phyloP scores from a whole-genome alignment of 371 early-diverging fungal genomes.

The Parasitella parasitica region DNA sequence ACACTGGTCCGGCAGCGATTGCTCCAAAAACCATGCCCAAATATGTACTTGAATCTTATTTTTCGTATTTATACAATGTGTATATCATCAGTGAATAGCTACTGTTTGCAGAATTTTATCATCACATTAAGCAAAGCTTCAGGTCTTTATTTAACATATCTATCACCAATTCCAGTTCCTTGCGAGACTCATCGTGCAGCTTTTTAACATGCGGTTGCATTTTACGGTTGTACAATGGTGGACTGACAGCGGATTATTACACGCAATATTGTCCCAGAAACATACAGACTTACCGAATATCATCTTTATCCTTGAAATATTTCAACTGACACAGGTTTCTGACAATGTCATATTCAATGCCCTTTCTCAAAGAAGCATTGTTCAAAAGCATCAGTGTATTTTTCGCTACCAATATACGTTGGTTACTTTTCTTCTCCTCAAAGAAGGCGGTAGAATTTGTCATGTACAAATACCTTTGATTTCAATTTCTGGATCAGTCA shows the following conservation, averaged over 20 bases:
- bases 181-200: conserved; percentile 7
- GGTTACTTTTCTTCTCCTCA: not conserved
- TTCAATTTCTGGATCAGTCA: conserved; percentile 16
- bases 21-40: too few species aligned
- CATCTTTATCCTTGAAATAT: conserved; percentile 16
- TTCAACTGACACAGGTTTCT: conserved; percentile 23
- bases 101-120: too few species aligned
- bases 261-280: too few species aligned
- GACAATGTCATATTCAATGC: conserved; percentile 23
- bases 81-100: not conserved
- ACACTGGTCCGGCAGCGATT: too few species aligned
- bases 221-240: conserved; percentile 21
- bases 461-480: not conserved
- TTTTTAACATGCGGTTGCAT: not conserved
- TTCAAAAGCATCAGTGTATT: conserved; percentile 26
- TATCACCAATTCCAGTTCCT: conserved; percentile 20
- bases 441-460: not conserved
- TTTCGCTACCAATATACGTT: too few species aligned
- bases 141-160: conserved; percentile 27
- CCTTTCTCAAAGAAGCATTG: conserved; percentile 12
- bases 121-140: conserved; percentile 7
- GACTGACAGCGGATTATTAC: conserved; percentile 1
- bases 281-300: conserved; percentile 15
- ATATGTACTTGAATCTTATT: too few species aligned
- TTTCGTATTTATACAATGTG: too few species aligned